Percentiles rank a stretch among this genome's conserved stretches.
phyloP scores from a whole-genome alignment of 2,329 filamentous ascomycete species.

The Cryphonectria radicalis region DNA sequence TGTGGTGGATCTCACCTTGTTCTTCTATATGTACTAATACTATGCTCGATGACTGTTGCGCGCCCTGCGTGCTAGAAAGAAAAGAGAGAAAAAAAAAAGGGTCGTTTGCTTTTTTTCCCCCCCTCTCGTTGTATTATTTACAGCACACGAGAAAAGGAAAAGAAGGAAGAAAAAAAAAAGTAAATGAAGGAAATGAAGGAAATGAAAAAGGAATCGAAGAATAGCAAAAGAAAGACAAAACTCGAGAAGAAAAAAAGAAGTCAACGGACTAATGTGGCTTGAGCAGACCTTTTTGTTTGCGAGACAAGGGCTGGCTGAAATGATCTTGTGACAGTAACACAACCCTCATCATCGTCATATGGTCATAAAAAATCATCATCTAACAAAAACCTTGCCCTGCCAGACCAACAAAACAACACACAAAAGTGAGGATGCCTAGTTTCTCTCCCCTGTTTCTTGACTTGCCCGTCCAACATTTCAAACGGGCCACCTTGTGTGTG shows the following conservation, averaged over 20 bases:
- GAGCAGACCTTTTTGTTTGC: conserved; percentile 1
- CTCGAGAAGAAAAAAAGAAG: background rate
- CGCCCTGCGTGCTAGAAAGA: background rate
- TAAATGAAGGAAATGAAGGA: background rate
- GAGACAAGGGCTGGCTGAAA: background rate
- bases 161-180: background rate
- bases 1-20: background rate
- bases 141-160: background rate
- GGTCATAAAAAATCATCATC: background rate
- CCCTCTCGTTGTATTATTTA: background rate
- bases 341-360: background rate
- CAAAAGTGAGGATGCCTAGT: conserved; percentile 7
- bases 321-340: background rate
- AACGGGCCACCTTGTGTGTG: background rate
- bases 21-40: background rate
- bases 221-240: background rate
- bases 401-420: background rate
- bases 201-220: background rate
- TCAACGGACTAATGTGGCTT: background rate
- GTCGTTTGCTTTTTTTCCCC: background rate
- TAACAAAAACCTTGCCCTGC: background rate
- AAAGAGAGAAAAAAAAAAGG: background rate
- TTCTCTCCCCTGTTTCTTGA: background rate
- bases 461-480: background rate
- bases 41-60: background rate